These are phyloP conservation scores for Prunus mongolica DNA, from an alignment of 306 rosid species.

Conservation along the genomic window DNA sequence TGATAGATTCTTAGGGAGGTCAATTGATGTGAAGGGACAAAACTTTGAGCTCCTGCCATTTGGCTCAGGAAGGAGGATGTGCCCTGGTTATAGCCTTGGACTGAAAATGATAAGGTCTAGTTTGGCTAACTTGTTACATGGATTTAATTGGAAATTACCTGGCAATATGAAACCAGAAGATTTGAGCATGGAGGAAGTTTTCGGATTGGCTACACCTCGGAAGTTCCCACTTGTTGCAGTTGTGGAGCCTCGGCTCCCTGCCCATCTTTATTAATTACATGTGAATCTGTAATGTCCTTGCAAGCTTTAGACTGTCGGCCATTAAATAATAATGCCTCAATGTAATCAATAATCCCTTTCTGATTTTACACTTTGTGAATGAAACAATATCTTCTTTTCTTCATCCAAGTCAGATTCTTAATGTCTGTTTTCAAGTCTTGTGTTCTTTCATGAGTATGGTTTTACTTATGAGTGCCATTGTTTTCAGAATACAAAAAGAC, in stretches of 20 bases:
- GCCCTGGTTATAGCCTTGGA: slow-evolving; percentile 28
- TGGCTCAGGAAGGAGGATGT: slow-evolving; percentile 38
- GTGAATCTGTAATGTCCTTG: too few relatives aligned
- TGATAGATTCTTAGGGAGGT: slow-evolving; percentile 27
- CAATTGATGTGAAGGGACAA: slow-evolving; percentile 32
- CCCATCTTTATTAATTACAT: slow-evolving; percentile 18
- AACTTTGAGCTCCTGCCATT: slow-evolving; percentile 33
- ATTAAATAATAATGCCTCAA: too few relatives aligned
- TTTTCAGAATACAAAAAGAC: too few relatives aligned
- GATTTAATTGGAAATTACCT: slow-evolving; percentile 26
- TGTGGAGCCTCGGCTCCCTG: slow-evolving; percentile 28
- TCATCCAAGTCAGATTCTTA: too few relatives aligned
- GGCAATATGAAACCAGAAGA: slow-evolving; percentile 1
- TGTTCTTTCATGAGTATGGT: too few relatives aligned
- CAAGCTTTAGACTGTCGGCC: background rate
- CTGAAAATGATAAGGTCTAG: slow-evolving; percentile 11
- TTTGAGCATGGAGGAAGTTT: slow-evolving; percentile 29
- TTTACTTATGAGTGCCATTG: too few relatives aligned
- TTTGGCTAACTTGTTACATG: slow-evolving; percentile 33
- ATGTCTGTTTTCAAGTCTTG: too few relatives aligned
- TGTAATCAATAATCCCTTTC: too few relatives aligned
- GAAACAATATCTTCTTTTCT: too few relatives aligned
- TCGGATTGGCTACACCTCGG: slow-evolving; percentile 19
- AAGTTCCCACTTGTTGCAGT: slow-evolving; percentile 29
- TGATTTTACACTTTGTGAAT: too few relatives aligned